Conservation (phyloP, 2,329 filamentous ascomycete genomes). For the Corinectria fuckeliana region DNA sequence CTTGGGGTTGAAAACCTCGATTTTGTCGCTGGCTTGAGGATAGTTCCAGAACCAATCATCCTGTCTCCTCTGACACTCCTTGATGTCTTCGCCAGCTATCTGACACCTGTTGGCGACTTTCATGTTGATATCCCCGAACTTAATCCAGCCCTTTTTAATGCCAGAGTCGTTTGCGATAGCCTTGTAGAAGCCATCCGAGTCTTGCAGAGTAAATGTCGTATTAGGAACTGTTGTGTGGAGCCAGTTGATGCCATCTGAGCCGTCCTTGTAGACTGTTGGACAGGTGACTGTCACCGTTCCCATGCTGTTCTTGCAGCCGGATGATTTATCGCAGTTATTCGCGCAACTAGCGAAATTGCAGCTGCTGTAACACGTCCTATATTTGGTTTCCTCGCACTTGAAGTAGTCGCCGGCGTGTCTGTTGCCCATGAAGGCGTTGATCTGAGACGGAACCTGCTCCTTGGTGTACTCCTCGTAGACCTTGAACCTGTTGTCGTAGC, state of each 20-base stretch:
- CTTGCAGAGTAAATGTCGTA: slow-evolving; percentile 20
- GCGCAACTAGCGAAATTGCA: slow-evolving; percentile 7
- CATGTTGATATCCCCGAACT: slow-evolving; percentile 16
- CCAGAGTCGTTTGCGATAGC: slow-evolving; percentile 25
- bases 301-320: slow-evolving; percentile 7
- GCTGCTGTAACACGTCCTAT: slow-evolving; percentile 9
- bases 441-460: slow-evolving; percentile 15
- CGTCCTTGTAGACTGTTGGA: slow-evolving; percentile 20
- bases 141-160: slow-evolving; percentile 21
- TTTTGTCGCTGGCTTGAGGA: slow-evolving; percentile 13
- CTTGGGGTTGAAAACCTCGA: slow-evolving; percentile 30
- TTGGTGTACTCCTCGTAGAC: slow-evolving; percentile 17
- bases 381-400: slow-evolving; percentile 14
- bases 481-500: slow-evolving; percentile 24
- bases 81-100: slow-evolving; percentile 10
- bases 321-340: slow-evolving; percentile 6
- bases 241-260: background rate
- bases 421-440: slow-evolving; percentile 17
- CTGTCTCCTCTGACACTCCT: slow-evolving; percentile 7
- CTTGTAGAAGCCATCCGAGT: slow-evolving; percentile 27
- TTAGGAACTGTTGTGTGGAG: slow-evolving; percentile 13
- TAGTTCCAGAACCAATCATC: slow-evolving; percentile 24
- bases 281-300: slow-evolving; percentile 1
- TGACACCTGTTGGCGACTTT: slow-evolving; percentile 18
- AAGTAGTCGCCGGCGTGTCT: slow-evolving; percentile 18